Percentiles rank a stretch among this genome's conserved stretches.
Conservation (phyloP, 2,329 filamentous ascomycete genomes). For the Penicillium occitanis region DNA sequence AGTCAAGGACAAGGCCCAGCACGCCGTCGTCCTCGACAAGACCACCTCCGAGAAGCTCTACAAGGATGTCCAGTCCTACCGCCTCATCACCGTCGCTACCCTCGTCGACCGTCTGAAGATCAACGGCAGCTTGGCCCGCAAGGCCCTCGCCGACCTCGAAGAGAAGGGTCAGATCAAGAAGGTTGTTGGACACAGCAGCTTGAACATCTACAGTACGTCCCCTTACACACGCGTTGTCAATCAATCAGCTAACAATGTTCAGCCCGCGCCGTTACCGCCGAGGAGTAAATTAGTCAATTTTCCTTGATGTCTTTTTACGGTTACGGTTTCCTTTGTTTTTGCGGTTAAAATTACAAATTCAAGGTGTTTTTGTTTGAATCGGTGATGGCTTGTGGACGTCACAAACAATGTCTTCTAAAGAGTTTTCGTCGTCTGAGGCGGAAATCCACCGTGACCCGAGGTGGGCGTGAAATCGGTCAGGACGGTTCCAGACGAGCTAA, state of each 20-base stretch:
- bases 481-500: constrained; percentile 4
- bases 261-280: constrained; percentile 48
- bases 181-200: constrained; percentile 92
- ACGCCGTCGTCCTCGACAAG: constrained; percentile 99
- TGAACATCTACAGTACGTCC: constrained; percentile 88
- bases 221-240: too few relatives aligned
- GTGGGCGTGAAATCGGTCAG: constrained; percentile 24
- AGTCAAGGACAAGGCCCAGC: constrained; percentile 99
- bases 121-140: constrained; percentile 94
- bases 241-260: neutral
- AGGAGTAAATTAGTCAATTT: constrained; percentile 40
- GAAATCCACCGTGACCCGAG: constrained; percentile 37
- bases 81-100: constrained; percentile 96
- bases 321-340: constrained; percentile 34
- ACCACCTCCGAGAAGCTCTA: constrained; percentile 94
- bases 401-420: constrained; percentile 22
- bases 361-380: constrained; percentile 21
- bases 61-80: constrained; percentile 99
- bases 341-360: constrained; percentile 16
- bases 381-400: constrained; percentile 14
- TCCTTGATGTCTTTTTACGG: constrained; percentile 29
- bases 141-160: constrained; percentile 88
- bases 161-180: constrained; percentile 99
- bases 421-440: constrained; percentile 34
- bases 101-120: constrained; percentile 99